Conservation (phyloP, 352 stramenopile genomes). For the Pythium insidiosum region DNA sequence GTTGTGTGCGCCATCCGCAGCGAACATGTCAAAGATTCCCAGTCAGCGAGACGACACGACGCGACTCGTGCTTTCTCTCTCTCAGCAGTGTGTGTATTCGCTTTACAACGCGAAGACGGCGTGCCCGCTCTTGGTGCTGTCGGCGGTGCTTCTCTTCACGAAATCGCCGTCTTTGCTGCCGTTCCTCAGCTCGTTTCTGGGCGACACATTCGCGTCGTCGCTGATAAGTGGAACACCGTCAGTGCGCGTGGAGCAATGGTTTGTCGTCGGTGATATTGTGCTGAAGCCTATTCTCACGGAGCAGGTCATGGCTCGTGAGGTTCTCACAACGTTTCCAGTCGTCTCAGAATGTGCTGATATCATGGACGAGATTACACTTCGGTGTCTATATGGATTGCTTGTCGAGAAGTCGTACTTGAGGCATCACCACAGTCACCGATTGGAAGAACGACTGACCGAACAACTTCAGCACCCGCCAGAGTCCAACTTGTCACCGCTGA, state of each 20-base stretch:
- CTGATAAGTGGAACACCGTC: no score
- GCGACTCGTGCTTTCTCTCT: conserved; percentile 36
- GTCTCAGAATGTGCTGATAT: no score
- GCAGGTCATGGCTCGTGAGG: conserved; percentile 46
- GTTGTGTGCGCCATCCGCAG: conserved; percentile 43
- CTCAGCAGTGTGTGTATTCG: conserved; percentile 47
- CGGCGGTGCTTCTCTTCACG: conserved; percentile 59
- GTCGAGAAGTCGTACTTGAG: conserved; percentile 62
- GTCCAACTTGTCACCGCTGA: no score
- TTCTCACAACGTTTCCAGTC: conserved; percentile 33
- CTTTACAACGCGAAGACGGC: conserved; percentile 40
- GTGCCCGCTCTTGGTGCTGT: conserved; percentile 52
- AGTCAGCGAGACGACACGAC: conserved; percentile 52
- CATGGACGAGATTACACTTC: conserved; percentile 40
- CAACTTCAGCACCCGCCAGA: conserved; percentile 46
- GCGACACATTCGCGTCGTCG: conserved; percentile 5
- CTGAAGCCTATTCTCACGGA: conserved; percentile 65
- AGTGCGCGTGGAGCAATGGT: conserved; percentile 44
- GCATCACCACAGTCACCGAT: conserved; percentile 40
- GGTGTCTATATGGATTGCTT: conserved; percentile 40
- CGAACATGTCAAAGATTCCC: conserved; percentile 43
- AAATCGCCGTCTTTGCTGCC: conserved; percentile 48
- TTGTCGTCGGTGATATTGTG: conserved; percentile 50
- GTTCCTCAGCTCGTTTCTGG: conserved; percentile 24
- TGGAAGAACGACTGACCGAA: conserved; percentile 41